Evolutionary conservation across 2,329 filamentous ascomycete genomes (phyloP), one percentile per base, ranked within the genome.

Genomic region (Lecanicillium sp.): DNA sequence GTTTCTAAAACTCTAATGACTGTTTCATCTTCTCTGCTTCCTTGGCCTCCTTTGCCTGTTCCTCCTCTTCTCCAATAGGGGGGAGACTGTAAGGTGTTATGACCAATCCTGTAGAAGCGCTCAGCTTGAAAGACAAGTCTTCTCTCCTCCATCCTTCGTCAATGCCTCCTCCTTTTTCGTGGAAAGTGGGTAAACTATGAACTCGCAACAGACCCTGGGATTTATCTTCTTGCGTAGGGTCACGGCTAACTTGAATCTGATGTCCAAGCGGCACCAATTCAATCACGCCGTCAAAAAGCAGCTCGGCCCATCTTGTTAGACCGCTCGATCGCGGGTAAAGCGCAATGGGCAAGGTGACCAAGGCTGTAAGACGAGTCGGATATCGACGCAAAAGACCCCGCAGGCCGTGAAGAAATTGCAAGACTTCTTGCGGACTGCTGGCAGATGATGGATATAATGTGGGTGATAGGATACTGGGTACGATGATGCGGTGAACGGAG

Each of bases 41-140:
- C 61, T 56, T 38, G 53, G 56, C 29, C 60, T 56, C 41, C 55
- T 59, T 50, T 8, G 40, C 36, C 6, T 44, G 34, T 12, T 62
- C 60, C 19, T 67, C 64, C 47, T 88, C 86, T 2, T 83, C 86
- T 39, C 88, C 85, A 29, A 90, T 68, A 0, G 92, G 92, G 18
- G 92, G 92, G 31, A 98, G 67, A 56, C 84, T 92, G 60, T 88
- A 95, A 1, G 88, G 87, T 51, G 82, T 85, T 46, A 98, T 87
- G 29, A 86, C 75, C 48, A 98, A 78, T 37, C 86, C 89, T 50
- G 75, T 80, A 3, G 75, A 73, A 51, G 86, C 73, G 57, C 87
- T 95, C 37, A 98, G 64, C 44, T 80, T 89, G 58, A 98, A 98
- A 4, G 88, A 88, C 60, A 95, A 74, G 60, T 95, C 88, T 53